Evolutionary conservation across 2,329 filamentous ascomycete genomes (phyloP), one percentile per base, ranked within the genome.

Genomic region (Zymoseptoria pseudotritici): DNA sequence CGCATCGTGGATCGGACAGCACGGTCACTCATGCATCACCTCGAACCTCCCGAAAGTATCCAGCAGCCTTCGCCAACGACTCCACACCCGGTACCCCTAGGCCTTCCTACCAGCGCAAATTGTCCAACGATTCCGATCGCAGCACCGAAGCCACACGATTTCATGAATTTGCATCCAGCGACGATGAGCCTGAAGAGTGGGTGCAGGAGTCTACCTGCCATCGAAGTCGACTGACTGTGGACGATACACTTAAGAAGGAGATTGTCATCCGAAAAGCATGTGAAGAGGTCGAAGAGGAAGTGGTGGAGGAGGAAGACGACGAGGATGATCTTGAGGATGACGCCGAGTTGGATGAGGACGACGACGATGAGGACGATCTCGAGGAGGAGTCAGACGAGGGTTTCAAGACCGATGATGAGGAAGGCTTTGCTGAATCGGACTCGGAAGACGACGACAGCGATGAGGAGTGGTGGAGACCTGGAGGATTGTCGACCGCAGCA

Each of bases 211-310:
- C 83, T 36, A 80, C 82, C 7, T 82, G 83, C 31, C 79, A 85
- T 65, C 81, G 82, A 58, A 82, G 82, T 55, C 91, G 90, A 69
- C 80, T 99, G 49, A 97, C 92, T 3, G 87, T 99, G 65, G 86
- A 88, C 66, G 94, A 97, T 72, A 96, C 92, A 4, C 81, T 99
- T 65, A 83, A 85, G 72, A 95, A 96, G 75, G 94, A 99, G 76
- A 91, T 91, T 63, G 86, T 85, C 29, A 94, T 99, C 63, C 87
- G 93, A 54, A 86, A 89, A 63, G 78, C 97, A 24, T 93, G 86
- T 54, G 87, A 90, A 71, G 93, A 99, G 75, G 94, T 87, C 1
- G 94, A 97, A 71, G 90, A 95, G 69, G 94, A 97, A 75, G 92
- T 86, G 3, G 78, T 87, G 9, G 80, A 88, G 58, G 85, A 88